Evolutionary conservation across 495 filamentous ascomycete species (phyloP), one percentile per base, ranked within the genome.

Genomic region (Cercophora samala): DNA sequence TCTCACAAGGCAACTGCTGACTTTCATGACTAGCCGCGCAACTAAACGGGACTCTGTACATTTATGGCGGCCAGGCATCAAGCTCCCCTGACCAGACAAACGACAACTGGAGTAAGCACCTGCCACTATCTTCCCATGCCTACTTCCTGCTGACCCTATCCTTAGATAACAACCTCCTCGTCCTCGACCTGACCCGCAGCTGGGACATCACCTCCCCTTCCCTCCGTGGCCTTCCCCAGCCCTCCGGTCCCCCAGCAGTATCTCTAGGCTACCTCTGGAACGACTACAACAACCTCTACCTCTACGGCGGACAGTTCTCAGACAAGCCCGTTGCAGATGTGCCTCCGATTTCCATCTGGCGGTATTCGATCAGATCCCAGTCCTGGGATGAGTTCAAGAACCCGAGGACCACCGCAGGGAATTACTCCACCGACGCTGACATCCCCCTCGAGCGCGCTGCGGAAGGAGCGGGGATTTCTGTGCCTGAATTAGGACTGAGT

Each of bases 251-350:
- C 2, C 90, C 90, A 6, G 80, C 87, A 6, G 88, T 92, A 15
- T 81, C 90, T 1, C 85, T 89, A 54, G 90, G 89, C 19, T 88
- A 87, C 67, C 83, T 93, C 2, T 93, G 90, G 90, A 86, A 87
- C 69, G 87, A 89, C 46, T 82, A 84, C 68, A 79, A 86, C 55
- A 85, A 85, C 18, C 80, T 93, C 3, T 92, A 80, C 65, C 82
- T 92, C 5, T 93, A 93, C 62, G 90, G 90, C 29, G 90, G 90
- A 37, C 80, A 90, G 62, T 91, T 88, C 68, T 86, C 88, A 4
- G 87, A 90, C 66, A 82, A 76, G 18, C 86, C 88, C 2, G 71
- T 75, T 6, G 74, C 76, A 11, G 69, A 79, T 1, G 90, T 90
- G 3, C 73, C 76, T 11, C 79, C 84, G 0, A 77, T 84, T 24